Evolutionary conservation across 495 filamentous ascomycete genomes (phyloP), one percentile per base, ranked within the genome.

Genomic region (Parmelia sp.): DNA sequence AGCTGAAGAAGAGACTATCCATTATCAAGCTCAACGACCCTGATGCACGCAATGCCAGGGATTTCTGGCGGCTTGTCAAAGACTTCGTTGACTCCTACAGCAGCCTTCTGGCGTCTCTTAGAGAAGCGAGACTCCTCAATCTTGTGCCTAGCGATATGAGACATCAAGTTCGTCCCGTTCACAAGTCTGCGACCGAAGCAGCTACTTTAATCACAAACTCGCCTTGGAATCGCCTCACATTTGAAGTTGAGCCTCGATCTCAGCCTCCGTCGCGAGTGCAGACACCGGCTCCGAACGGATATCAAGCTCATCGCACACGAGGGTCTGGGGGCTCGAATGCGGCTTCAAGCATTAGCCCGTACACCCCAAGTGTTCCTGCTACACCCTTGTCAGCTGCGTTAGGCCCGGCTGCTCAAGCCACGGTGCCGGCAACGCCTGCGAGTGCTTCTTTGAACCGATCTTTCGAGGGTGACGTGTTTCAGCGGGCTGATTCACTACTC

Each of bases 391-490:
- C 89, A 69, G 91, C 91, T 21, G 91, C 91, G 19, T 82, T 96
- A 6, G 91, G 91, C 7, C 89, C 91, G 11, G 92, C 92, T 44
- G 90, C 90, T 21, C 90, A 94, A 72, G 91, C 92, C 3, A 96
- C 92, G 1, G 84, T 82, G 4, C 89, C 88, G 70, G 79, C 78
- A 36, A 91, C 88, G 0, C 88, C 90, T 36, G 85, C 84, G 61
- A 89, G 83, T 73, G 85, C 81, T 6, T 89, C 88, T 71, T 76
- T 80, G 53, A 82, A 84, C 64, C 79, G 80, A 35, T 85, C 85
- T 58, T 90, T 90, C 66, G 79, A 77, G 33, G 86, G 88, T 7
- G 85, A 88, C 64, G 85, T 90, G 6, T 91, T 89, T 73, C 86
- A 91, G 70, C 79, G 89, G 36, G 87, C 89, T 0, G 89, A 93